Base-by-base conservation (phyloP, 2,329 filamentous ascomycete species). In the Colletotrichum sp. region DNA sequence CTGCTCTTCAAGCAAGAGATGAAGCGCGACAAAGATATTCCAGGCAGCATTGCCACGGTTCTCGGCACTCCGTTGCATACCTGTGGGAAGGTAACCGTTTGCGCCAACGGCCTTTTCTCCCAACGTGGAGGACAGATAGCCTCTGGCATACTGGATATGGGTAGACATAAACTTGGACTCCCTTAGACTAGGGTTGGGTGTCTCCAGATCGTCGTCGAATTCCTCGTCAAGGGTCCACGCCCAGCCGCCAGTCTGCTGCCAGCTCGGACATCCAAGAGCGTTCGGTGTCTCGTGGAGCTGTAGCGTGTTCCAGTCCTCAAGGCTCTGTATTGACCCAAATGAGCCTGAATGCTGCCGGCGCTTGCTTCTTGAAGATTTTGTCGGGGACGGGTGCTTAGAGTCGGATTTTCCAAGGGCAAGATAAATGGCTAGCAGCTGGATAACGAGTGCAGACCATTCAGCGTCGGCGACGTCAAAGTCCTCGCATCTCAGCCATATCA, bases 1-100 rank as follows among this genome's bases (percentile, higher is more conserved):
- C 77, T 94, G 90, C 82, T 99, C 97, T 83, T 99, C 96, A 0
- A 94, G 90, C n/a, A 98, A 87, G 5, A 99, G 88, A 85, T 99
- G 97, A 15, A 99, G 87, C 1, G 92, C 94, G 78, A 98, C 87
- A 48, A 96, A 90, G 68, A 94, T 89, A 80, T 95, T 91, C 82
- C 93, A 86, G 39, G 94, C 89, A 71, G 92, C 85, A 81, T 89
- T 93, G 72, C 90, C 88, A 59, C 92, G 90, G 66, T 89, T 88
- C 72, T 91, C 90, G 48, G 90, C 86, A 71, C 88, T 90, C 68
- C 89, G 85, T 65, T 84, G 84, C 4, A 86, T 73, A 3, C 89
- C 90, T 0, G 93, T 94, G 32, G 94, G 93, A 71, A 96, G 86
- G 80, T 93, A 94, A 2, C 93, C 93, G 12, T 85, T 82, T 3